phyloP scores from a whole-genome alignment of 169 alveolate genomes.

The Neospora caninum region DNA sequence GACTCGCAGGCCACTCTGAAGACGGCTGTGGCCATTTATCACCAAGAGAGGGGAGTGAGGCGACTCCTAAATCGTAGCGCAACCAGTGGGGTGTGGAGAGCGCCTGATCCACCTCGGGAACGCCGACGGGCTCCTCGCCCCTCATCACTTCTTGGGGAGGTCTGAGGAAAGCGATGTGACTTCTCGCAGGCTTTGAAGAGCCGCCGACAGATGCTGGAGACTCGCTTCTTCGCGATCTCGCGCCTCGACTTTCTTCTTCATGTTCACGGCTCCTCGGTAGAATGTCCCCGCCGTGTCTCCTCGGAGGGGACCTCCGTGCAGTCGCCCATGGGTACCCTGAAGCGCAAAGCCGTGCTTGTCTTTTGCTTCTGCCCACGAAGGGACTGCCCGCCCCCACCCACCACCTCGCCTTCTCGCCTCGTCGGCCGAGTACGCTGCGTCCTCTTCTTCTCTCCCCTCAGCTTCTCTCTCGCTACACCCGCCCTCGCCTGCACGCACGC shows the following conservation, averaged over 20 bases:
- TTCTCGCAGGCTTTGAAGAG: not conserved
- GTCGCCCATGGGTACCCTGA: not conserved
- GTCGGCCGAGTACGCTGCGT: not conserved
- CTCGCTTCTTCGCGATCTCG: conserved; percentile 23
- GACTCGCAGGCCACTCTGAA: too few relatives aligned
- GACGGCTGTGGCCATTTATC: too few relatives aligned
- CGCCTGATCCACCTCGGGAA: too few relatives aligned
- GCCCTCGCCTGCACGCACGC: not conserved
- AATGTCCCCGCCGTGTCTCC: not conserved
- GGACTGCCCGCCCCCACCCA: not conserved
- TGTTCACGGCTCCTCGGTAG: not conserved
- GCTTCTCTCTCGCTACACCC: not conserved
- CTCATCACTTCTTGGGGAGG: not conserved
- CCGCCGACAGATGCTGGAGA: not conserved
- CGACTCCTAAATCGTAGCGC: too few relatives aligned
- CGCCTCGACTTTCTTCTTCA: conserved; percentile 24
- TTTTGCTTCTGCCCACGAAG: not conserved
- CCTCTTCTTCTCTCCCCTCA: not conserved
- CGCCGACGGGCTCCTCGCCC: too few relatives aligned
- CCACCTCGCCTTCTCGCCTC: not conserved
- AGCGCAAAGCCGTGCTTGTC: not conserved
- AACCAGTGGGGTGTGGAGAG: too few relatives aligned
- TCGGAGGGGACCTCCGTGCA: too few relatives aligned
- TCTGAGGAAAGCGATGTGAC: not conserved
- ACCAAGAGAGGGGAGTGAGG: too few relatives aligned